Conservation (phyloP, 768 basidiomycete genomes). For the Tricholoma matsutake region DNA sequence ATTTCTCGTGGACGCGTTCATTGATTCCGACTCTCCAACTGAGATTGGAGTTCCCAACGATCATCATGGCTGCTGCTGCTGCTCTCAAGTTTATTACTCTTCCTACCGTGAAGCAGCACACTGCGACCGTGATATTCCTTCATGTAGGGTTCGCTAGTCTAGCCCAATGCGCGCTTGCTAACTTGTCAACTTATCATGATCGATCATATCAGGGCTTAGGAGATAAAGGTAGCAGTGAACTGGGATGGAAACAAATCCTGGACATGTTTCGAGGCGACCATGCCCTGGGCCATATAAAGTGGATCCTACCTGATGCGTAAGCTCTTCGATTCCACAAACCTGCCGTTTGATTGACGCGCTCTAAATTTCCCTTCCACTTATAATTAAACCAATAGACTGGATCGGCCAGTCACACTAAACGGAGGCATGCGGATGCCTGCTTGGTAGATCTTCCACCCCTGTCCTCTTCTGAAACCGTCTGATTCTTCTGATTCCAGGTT, state of each 20-base stretch:
- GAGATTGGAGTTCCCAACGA: slow-evolving; percentile 10
- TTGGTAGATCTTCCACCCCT: slow-evolving; percentile 44
- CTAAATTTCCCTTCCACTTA: background rate
- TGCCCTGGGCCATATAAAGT: slow-evolving; percentile 73
- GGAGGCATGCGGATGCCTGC: slow-evolving; percentile 69
- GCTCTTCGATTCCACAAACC: slow-evolving; percentile 16
- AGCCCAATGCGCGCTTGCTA: background rate
- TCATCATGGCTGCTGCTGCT: slow-evolving; percentile 30
- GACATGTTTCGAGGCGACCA: slow-evolving; percentile 55
- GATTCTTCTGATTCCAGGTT: slow-evolving; percentile 48
- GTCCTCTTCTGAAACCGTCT: background rate
- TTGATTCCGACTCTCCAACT: no score
- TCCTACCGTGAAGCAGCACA: slow-evolving; percentile 59
- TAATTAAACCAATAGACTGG: slow-evolving; percentile 27
- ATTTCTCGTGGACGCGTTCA: no score
- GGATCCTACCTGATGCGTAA: slow-evolving; percentile 86
- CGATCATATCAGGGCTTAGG: slow-evolving; percentile 59
- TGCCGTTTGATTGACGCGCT: background rate
- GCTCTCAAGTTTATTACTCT: slow-evolving; percentile 50
- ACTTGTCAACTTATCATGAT: slow-evolving; percentile 1
- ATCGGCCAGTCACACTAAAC: slow-evolving; percentile 67
- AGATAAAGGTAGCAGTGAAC: slow-evolving; percentile 46
- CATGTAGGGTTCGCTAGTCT: slow-evolving; percentile 54
- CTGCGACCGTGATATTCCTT: slow-evolving; percentile 84
- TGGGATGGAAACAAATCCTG: slow-evolving; percentile 77